Conservation (phyloP, 1,284 basidiomycete species). For the Spongispora temasekensis region DNA sequence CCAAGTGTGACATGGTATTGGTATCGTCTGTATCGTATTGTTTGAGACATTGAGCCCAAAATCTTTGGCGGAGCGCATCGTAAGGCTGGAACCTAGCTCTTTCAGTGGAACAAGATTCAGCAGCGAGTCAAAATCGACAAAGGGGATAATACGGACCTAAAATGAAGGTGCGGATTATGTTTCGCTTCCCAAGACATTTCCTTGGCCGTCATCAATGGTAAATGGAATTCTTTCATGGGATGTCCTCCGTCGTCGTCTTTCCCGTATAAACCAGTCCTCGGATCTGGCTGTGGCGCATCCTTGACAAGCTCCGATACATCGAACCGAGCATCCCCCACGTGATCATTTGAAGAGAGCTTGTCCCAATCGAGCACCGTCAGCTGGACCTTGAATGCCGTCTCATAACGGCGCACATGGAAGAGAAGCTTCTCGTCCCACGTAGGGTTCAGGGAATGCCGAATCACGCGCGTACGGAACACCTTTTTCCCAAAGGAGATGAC, state of each 20-base stretch:
- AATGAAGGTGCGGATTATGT: conserved; percentile 58
- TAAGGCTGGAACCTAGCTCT: conserved; percentile 95
- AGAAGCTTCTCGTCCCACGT: conserved; percentile 95
- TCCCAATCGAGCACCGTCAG: conserved; percentile 94
- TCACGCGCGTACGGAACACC: conserved; percentile 91
- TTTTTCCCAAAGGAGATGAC: conserved; percentile 97
- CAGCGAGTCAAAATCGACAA: background rate
- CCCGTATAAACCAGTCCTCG: conserved; percentile 72
- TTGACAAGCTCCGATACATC: conserved; percentile 72
- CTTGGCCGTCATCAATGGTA: conserved; percentile 56
- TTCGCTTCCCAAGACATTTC: conserved; percentile 65
- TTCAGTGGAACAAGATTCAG: conserved; percentile 28
- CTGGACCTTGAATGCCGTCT: conserved; percentile 75
- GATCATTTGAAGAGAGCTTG: conserved; percentile 87
- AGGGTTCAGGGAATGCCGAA: conserved; percentile 87
- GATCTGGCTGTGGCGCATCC: conserved; percentile 73
- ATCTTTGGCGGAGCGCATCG: conserved; percentile 84
- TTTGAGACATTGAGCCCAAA: conserved; percentile 89
- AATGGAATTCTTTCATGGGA: conserved; percentile 69
- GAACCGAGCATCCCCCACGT: conserved; percentile 77
- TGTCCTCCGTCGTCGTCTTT: conserved; percentile 39
- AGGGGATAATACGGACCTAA: conserved; percentile 47
- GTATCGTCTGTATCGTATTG: conserved; percentile 94
- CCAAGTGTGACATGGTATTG: conserved; percentile 76
- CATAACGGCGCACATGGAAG: conserved; percentile 92